Percentiles rank a stretch among this genome's conserved stretches.
Evolutionary conservation across 2,329 filamentous ascomycete species (phyloP).

Genomic region (Beauveria sp.): DNA sequence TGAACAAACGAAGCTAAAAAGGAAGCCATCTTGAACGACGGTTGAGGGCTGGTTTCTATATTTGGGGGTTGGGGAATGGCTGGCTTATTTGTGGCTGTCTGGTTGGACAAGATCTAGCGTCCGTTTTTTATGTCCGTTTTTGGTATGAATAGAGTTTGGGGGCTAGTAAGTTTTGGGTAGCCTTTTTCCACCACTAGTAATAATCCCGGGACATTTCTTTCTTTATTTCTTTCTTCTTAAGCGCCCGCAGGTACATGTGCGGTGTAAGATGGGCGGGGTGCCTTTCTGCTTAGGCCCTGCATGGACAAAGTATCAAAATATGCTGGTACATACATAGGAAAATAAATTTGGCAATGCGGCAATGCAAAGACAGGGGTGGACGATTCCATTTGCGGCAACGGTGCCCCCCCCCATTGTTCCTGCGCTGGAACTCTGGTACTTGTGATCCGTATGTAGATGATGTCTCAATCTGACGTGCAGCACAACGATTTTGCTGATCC

Average conservation of each 20-base stretch:
- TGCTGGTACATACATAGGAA: no score
- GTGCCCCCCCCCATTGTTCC: no score
- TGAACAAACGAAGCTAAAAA: neutral
- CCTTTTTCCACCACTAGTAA: neutral
- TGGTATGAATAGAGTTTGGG: neutral
- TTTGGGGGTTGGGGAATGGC: neutral
- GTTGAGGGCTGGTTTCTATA: neutral
- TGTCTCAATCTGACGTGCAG: constrained; percentile 9
- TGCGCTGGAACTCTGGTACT: neutral
- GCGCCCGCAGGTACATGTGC: neutral
- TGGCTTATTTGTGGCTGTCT: neutral
- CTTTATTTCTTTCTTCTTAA: neutral
- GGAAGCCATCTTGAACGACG: neutral
- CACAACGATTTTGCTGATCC: constrained; percentile 5
- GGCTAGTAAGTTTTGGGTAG: neutral
- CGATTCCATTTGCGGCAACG: no score
- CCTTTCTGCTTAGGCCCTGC: no score
- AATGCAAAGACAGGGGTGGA: no score
- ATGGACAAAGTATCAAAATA: neutral
- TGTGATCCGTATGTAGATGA: neutral
- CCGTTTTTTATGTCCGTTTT: neutral
- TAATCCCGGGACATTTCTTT: no score
- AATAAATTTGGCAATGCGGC: neutral
- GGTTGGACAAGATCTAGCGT: neutral
- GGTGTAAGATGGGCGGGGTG: neutral